phyloP scores from a whole-genome alignment of 2,329 filamentous ascomycete species.

The Raffaelea ambrosiae region DNA sequence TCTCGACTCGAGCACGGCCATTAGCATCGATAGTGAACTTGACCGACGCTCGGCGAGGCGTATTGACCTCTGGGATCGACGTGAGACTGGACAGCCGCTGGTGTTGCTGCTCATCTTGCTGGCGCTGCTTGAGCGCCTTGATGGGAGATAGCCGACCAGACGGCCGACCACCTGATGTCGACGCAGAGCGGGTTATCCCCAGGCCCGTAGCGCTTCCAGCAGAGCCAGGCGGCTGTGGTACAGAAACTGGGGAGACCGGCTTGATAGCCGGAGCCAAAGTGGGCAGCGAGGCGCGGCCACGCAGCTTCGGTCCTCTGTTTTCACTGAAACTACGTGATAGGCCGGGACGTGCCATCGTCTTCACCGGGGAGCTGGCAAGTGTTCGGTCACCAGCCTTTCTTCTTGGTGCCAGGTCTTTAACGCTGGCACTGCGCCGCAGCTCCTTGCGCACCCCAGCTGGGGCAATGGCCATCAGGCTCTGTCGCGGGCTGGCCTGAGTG shows the following conservation, averaged over 20 bases:
- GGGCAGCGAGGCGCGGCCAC: slow-evolving; percentile 32
- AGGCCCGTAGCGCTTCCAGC: slow-evolving; percentile 21
- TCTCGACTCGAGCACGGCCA: slow-evolving; percentile 49
- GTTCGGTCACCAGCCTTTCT: slow-evolving; percentile 32
- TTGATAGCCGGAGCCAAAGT: slow-evolving; percentile 37
- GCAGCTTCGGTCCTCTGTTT: slow-evolving; percentile 36
- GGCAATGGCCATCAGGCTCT: slow-evolving; percentile 18
- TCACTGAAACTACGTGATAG: slow-evolving; percentile 49
- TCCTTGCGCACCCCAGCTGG: slow-evolving; percentile 24
- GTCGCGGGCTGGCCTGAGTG: slow-evolving; percentile 16
- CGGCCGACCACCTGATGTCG: slow-evolving; percentile 25
- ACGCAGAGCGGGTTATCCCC: slow-evolving; percentile 25
- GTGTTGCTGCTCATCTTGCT: slow-evolving; percentile 19
- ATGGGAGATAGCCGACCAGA: slow-evolving; percentile 43
- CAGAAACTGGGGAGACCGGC: slow-evolving; percentile 15
- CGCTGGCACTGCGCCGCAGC: slow-evolving; percentile 36
- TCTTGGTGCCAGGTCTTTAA: slow-evolving; percentile 31
- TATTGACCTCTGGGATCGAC: slow-evolving; percentile 45
- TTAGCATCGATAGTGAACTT: slow-evolving; percentile 57
- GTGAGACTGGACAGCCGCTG: slow-evolving; percentile 42
- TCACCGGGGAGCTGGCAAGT: slow-evolving; percentile 42
- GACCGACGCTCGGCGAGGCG: slow-evolving; percentile 42
- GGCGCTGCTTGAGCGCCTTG: slow-evolving; percentile 40
- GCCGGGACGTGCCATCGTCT: slow-evolving; percentile 36
- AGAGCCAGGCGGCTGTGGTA: neutral